Percentiles rank a stretch among this genome's conserved stretches.
Conservation (phyloP, 2,329 filamentous ascomycete genomes). For the Sporothrix mexicana region DNA sequence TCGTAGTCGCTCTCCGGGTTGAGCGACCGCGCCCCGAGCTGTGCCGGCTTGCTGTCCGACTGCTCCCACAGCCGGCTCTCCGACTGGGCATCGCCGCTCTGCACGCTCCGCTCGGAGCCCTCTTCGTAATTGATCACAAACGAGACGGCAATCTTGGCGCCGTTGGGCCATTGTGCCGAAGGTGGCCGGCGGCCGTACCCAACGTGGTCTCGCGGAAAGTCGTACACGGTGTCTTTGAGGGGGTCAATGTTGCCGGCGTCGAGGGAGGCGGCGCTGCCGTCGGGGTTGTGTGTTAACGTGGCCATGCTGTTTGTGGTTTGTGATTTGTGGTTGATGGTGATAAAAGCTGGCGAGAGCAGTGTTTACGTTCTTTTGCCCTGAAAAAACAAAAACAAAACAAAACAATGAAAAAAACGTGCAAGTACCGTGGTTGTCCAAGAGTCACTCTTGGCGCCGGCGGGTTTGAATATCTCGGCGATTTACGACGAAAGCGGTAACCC, state of each 20-base stretch:
- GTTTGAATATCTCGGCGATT: not conserved
- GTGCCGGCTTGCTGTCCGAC: constrained; percentile 30
- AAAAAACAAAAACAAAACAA: no score
- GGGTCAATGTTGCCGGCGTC: constrained; percentile 30
- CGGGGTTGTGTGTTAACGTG: constrained; percentile 25
- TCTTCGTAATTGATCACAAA: constrained; percentile 49
- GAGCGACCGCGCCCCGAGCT: constrained; percentile 34
- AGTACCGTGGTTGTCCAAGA: not conserved
- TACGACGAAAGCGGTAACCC: not conserved
- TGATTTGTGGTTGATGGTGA: not conserved
- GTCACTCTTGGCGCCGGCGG: not conserved
- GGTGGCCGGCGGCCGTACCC: constrained; percentile 35
- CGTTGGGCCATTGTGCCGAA: constrained; percentile 46
- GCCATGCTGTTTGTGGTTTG: constrained; percentile 4
- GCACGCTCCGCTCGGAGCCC: constrained; percentile 44
- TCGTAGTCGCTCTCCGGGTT: constrained; percentile 38
- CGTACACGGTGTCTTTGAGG: constrained; percentile 35
- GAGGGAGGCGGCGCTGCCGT: constrained; percentile 28
- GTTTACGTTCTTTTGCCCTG: not conserved
- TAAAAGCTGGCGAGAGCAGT: not conserved
- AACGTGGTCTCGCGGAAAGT: constrained; percentile 39
- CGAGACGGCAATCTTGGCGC: constrained; percentile 47
- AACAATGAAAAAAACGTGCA: not conserved
- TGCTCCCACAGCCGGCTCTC: constrained; percentile 37
- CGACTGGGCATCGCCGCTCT: constrained; percentile 44